A percentile compares a stretch with the other conserved stretches of the same genome.
Evolutionary conservation across 2,329 filamentous ascomycete species (phyloP).

Genomic region (Cladophialophora yegresii): DNA sequence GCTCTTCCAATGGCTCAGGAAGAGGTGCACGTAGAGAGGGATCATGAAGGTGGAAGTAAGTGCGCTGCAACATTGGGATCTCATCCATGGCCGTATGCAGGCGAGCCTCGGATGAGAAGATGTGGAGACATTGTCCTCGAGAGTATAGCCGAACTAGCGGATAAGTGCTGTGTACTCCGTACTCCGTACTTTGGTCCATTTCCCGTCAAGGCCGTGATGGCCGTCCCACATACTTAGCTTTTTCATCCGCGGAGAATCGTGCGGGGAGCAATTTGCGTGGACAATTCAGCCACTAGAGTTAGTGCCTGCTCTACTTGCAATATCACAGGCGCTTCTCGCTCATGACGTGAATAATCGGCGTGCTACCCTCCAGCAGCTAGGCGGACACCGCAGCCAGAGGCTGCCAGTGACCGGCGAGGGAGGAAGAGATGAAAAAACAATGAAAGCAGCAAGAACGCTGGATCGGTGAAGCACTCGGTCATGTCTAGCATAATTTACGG

Average conservation of each 20-base stretch:
- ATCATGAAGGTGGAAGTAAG: background rate
- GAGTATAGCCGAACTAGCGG: constrained; percentile 10
- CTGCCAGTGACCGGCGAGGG: no score
- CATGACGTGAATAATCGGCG: background rate
- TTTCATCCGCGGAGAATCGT: background rate
- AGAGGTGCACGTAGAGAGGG: background rate
- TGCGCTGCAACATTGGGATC: background rate
- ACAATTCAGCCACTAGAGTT: background rate
- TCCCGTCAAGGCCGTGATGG: no score
- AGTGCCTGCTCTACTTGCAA: background rate
- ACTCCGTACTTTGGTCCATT: background rate
- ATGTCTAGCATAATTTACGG: background rate
- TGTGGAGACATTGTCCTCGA: background rate
- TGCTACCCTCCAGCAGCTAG: background rate
- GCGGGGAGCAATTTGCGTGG: background rate
- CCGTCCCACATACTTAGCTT: background rate
- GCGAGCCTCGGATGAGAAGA: constrained; percentile 10
- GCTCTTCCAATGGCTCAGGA: background rate
- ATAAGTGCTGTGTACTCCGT: background rate
- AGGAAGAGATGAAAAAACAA: background rate
- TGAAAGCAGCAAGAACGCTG: background rate
- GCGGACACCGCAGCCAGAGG: background rate
- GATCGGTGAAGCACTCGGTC: background rate
- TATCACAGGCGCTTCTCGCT: background rate
- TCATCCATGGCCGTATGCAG: background rate